Conservation (phyloP, 352 stramenopile genomes). For the Phytophthora ohioensis region DNA sequence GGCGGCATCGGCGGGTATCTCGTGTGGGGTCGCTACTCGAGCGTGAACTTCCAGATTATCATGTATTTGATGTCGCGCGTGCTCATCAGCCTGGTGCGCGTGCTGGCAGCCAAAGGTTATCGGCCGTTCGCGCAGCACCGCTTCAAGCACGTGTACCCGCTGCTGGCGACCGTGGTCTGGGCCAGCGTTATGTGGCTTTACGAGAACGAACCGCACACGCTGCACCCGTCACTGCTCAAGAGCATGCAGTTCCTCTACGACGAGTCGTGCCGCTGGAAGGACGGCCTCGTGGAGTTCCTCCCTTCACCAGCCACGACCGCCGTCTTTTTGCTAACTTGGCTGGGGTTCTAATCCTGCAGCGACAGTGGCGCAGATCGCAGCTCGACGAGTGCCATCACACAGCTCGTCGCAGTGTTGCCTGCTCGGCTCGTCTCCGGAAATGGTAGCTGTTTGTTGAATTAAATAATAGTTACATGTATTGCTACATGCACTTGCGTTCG, state of each 20-base stretch:
- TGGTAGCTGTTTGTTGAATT: conserved; percentile 3
- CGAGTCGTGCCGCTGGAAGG: conserved; percentile 80
- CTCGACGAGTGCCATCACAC: conserved; percentile 16
- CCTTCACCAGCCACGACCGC: conserved; percentile 78
- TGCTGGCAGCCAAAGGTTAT: conserved; percentile 68
- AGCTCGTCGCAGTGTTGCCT: conserved; percentile 12
- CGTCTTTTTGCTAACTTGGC: conserved; percentile 67
- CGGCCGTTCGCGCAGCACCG: conserved; percentile 69
- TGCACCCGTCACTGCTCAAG: conserved; percentile 85
- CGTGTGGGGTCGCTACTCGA: conserved; percentile 86
- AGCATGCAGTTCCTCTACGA: conserved; percentile 93
- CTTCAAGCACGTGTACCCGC: conserved; percentile 84
- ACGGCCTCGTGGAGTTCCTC: conserved; percentile 78
- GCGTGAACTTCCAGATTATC: conserved; percentile 92
- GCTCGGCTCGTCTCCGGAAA: not conserved
- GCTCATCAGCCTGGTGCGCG: conserved; percentile 73
- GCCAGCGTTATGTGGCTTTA: conserved; percentile 89
- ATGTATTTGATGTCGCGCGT: conserved; percentile 89
- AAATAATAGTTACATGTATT: not conserved
- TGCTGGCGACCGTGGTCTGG: conserved; percentile 82
- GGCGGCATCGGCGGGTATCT: conserved; percentile 83
- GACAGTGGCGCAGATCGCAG: not conserved
- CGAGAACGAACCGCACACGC: conserved; percentile 79
- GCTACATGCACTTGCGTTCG: not conserved
- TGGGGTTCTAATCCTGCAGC: conserved; percentile 53